Percentiles rank a stretch among this genome's conserved stretches.
Evolutionary conservation across 225 moss, liverwort and hornwort genomes (phyloP).

Genomic region (Climacium dendroides): DNA sequence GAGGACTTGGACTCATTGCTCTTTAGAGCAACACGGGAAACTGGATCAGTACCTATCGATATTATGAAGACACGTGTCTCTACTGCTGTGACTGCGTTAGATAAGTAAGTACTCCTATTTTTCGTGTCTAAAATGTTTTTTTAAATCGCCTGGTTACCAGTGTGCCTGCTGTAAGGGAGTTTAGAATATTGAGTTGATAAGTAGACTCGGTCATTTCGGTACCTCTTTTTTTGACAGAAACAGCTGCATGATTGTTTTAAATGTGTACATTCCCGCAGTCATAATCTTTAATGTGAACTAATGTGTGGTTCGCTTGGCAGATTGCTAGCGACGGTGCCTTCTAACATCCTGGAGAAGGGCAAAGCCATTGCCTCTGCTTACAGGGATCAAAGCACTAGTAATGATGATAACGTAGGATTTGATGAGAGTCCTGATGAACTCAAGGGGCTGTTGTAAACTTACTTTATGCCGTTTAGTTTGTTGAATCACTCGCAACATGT

Average conservation of each 20-base stretch:
- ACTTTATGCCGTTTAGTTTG: not conserved
- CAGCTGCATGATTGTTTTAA: not conserved
- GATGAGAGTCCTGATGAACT: constrained; percentile 25
- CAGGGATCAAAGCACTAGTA: constrained; percentile 25
- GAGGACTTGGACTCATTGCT: constrained; percentile 91
- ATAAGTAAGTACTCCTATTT: constrained; percentile 35
- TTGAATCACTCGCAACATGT: not conserved
- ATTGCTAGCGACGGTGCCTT: constrained; percentile 77
- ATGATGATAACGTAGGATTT: constrained; percentile 9
- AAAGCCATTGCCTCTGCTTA: constrained; percentile 75
- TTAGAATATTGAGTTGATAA: not conserved
- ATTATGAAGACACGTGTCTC: constrained; percentile 67
- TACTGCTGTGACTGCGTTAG: constrained; percentile 60
- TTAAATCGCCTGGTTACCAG: not conserved
- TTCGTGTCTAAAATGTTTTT: not conserved
- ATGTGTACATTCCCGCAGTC: not conserved
- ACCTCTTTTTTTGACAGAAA: not conserved
- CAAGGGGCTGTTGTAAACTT: constrained; percentile 28
- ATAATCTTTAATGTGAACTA: not conserved
- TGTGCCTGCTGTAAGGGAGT: not conserved
- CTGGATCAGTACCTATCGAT: constrained; percentile 41
- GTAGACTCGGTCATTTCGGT: not conserved
- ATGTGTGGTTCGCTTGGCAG: constrained; percentile 19
- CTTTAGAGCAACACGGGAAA: constrained; percentile 65
- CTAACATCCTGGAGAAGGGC: constrained; percentile 62